These are phyloP conservation scores for Silene coronaria DNA, from an alignment of 179 eudicot species.

Conservation along the genomic window DNA sequence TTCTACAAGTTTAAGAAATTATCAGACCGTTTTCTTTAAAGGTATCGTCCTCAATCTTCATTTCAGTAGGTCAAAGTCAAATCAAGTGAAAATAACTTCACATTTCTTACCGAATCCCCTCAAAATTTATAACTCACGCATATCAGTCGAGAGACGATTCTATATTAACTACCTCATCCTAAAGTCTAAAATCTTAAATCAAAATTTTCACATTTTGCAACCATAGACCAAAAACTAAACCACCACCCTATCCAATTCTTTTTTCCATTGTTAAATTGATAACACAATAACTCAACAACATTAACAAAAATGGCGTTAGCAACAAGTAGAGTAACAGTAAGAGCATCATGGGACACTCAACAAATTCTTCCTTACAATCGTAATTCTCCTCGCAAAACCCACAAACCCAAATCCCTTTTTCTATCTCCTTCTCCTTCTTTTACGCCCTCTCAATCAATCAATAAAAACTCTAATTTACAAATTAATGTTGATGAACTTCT, in stretches of 20 bases:
- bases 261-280: neutral
- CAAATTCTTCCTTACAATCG: constrained; percentile 64
- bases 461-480: constrained; percentile 21
- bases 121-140: too few species aligned
- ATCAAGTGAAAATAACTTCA: too few species aligned
- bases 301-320: constrained; percentile 28
- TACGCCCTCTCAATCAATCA: neutral
- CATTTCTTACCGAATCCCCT: too few species aligned
- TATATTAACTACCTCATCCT: too few species aligned
- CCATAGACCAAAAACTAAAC: neutral
- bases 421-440: constrained; percentile 8
- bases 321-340: constrained; percentile 24
- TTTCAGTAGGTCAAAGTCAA: too few species aligned
- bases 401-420: constrained; percentile 20
- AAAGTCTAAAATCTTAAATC: too few species aligned
- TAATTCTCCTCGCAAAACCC: constrained; percentile 45
- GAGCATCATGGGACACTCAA: constrained; percentile 60
- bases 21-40: too few species aligned
- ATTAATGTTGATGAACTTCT: constrained; percentile 49
- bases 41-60: too few species aligned
- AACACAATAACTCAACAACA: neutral
- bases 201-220: too few species aligned
- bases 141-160: too few species aligned
- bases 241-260: neutral
- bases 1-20: too few species aligned